Percentiles rank a stretch among this genome's conserved stretches.
phyloP scores from a whole-genome alignment of 768 basidiomycete species.

The Scleroderma bovista region DNA sequence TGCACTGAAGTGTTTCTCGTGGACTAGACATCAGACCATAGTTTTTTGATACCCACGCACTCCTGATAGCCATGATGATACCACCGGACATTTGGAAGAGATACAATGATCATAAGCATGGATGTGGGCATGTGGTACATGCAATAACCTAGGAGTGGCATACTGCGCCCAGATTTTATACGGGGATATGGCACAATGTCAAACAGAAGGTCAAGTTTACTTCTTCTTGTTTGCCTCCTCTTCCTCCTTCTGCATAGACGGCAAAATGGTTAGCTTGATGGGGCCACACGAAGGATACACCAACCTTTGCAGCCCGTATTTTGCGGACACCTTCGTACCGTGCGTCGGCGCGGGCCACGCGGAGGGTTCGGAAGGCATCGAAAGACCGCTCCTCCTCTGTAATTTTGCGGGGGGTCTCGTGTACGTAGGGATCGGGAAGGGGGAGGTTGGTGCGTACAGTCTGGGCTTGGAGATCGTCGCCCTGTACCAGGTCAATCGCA shows the following conservation, averaged over 20 bases:
- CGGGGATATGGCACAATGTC: conserved; percentile 24
- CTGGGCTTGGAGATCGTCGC: conserved; percentile 72
- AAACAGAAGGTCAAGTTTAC: conserved; percentile 36
- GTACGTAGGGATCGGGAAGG: conserved; percentile 60
- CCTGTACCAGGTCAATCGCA: conserved; percentile 38
- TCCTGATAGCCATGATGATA: neutral
- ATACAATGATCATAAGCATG: conserved; percentile 20
- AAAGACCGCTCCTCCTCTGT: conserved; percentile 85
- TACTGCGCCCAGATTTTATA: conserved; percentile 33
- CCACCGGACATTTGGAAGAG: conserved; percentile 7
- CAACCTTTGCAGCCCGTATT: conserved; percentile 77
- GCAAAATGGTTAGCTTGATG: conserved; percentile 12
- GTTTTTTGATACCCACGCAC: neutral
- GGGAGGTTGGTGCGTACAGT: conserved; percentile 65
- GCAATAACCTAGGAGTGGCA: conserved; percentile 21
- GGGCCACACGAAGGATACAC: conserved; percentile 21
- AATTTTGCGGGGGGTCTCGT: conserved; percentile 90
- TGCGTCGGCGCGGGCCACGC: conserved; percentile 72
- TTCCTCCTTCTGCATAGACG: conserved; percentile 64
- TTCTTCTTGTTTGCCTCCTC: conserved; percentile 93
- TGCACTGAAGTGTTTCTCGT: conserved; percentile 14
- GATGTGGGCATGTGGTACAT: conserved; percentile 32
- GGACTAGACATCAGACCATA: conserved; percentile 12
- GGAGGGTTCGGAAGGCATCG: conserved; percentile 85
- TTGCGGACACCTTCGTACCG: conserved; percentile 88